Evolutionary conservation across 2,329 filamentous ascomycete species (phyloP).

Genomic region (Aspergillus ruber): DNA sequence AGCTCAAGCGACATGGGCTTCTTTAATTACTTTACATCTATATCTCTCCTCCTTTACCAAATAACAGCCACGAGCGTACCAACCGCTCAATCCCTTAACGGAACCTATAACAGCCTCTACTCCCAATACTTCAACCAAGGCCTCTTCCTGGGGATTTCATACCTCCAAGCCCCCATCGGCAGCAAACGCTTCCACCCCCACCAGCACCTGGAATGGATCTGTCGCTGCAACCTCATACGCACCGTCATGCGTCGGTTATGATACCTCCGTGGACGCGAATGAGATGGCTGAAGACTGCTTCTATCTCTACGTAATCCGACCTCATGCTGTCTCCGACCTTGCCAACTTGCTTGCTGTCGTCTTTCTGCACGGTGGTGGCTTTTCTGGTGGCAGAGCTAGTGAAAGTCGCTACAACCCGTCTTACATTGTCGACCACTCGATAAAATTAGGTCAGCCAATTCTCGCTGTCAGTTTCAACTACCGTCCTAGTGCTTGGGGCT

Average conservation of each 20-base stretch:
- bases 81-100: background rate
- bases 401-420: constrained; percentile 7
- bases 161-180: background rate
- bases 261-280: background rate
- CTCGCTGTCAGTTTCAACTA: constrained; percentile 27
- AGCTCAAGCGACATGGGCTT: background rate
- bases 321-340: background rate
- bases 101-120: background rate
- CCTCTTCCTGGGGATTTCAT: background rate
- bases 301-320: background rate
- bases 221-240: background rate
- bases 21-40: background rate
- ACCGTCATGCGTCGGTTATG: background rate
- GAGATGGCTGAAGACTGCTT: background rate
- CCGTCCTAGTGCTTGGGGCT: constrained; percentile 29
- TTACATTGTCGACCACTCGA: constrained; percentile 5
- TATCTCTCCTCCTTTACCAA: background rate
- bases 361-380: constrained; percentile 8
- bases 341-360: constrained; percentile 5
- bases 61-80: background rate
- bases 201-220: background rate
- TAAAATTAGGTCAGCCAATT: constrained; percentile 16
- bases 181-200: background rate
- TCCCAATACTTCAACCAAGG: background rate
- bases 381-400: constrained; percentile 6